These are phyloP conservation scores for Fusarium sp. DNA, from an alignment of 2,329 filamentous ascomycete species.

Conservation along the genomic window DNA sequence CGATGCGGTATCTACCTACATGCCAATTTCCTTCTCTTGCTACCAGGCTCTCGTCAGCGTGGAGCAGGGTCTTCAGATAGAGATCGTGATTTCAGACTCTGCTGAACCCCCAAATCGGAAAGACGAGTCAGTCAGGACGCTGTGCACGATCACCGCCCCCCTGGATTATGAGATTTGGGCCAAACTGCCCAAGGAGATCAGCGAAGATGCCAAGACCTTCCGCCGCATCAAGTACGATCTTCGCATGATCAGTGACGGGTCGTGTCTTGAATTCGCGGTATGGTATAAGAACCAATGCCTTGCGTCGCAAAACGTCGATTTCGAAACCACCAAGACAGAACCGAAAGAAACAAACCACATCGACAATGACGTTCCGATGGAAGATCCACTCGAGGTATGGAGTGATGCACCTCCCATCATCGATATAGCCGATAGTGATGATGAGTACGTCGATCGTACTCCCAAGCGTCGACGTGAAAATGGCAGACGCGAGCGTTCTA, in stretches of 20 bases:
- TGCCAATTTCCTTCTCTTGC: conserved; percentile 14
- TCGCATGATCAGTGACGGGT: conserved; percentile 42
- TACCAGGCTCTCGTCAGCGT: conserved; percentile 16
- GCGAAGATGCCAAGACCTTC: conserved; percentile 19
- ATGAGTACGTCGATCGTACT: neutral
- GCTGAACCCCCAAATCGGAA: conserved; percentile 13
- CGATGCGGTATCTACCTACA: conserved; percentile 25
- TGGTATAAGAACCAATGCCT: conserved; percentile 36
- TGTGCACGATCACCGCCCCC: conserved; percentile 37
- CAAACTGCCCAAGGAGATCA: conserved; percentile 32
- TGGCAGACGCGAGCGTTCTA: neutral
- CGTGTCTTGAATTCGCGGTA: conserved; percentile 44
- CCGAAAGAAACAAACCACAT: neutral
- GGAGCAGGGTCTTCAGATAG: conserved; percentile 4
- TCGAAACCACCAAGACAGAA: conserved; percentile 32
- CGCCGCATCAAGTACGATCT: conserved; percentile 37
- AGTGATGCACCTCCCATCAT: neutral
- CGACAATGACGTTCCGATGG: neutral
- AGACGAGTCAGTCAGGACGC: conserved; percentile 20
- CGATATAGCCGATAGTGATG: neutral
- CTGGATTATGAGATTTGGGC: conserved; percentile 22
- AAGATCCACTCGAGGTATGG: neutral
- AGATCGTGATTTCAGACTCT: conserved; percentile 26
- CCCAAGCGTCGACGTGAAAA: neutral
- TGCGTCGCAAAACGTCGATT: conserved; percentile 35